Conservation (phyloP, 129 eudicot species). For the Smallanthus sonchifolius region DNA sequence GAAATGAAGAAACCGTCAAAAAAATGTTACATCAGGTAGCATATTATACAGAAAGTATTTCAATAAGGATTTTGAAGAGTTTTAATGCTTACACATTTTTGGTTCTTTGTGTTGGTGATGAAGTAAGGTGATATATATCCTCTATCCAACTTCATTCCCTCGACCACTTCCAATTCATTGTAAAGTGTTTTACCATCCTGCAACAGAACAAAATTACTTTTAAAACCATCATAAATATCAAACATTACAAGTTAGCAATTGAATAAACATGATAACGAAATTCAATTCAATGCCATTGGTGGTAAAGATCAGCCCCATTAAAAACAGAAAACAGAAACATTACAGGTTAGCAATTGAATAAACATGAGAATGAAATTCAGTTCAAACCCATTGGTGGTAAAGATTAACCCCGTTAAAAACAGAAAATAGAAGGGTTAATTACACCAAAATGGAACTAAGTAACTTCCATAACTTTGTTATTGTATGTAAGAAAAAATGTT, state of each 20-base stretch:
- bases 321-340: too few species aligned
- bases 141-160: constrained; percentile 66
- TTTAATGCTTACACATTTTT: constrained; percentile 49
- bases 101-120: constrained; percentile 52
- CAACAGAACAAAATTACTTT: constrained; percentile 9
- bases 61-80: background rate
- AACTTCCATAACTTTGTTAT: background rate
- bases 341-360: too few species aligned
- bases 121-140: constrained; percentile 64
- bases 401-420: too few species aligned
- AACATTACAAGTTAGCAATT: background rate
- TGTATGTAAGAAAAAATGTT: background rate
- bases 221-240: background rate
- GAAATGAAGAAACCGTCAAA: background rate
- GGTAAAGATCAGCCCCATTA: too few species aligned
- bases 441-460: background rate
- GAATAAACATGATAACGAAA: background rate
- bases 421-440: too few species aligned
- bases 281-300: background rate
- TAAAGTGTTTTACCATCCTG: constrained; percentile 63
- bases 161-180: constrained; percentile 59
- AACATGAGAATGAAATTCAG: too few species aligned
- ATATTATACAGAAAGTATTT: background rate
- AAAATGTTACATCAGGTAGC: background rate
- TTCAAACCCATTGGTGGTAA: too few species aligned